These are phyloP conservation scores for Plasmopara viticola DNA, from an alignment of 352 stramenopile species.

Conservation along the genomic window DNA sequence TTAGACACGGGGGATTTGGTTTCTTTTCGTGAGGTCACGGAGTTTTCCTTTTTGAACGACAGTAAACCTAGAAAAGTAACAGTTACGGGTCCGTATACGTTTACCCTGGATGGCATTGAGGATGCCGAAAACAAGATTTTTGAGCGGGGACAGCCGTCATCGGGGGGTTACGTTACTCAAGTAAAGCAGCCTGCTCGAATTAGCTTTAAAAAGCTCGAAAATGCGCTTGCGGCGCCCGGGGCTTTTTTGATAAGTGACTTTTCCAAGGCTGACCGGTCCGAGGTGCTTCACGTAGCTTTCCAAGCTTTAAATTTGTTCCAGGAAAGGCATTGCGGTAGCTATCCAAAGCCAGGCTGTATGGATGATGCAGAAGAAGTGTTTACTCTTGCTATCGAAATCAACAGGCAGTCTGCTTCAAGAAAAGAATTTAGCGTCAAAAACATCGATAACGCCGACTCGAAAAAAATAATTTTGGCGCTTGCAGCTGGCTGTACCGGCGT, in stretches of 20 bases:
- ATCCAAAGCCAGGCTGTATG: slow-evolving; percentile 85
- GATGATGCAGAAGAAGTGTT: slow-evolving; percentile 86
- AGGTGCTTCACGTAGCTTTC: slow-evolving; percentile 88
- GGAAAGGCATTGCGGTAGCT: slow-evolving; percentile 56
- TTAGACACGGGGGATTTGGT: slow-evolving; percentile 96
- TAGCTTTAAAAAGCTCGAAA: slow-evolving; percentile 88
- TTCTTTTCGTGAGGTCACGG: slow-evolving; percentile 93
- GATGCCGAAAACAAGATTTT: slow-evolving; percentile 67
- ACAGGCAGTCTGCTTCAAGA: slow-evolving; percentile 62
- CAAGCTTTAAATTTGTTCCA: slow-evolving; percentile 85
- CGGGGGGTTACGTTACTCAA: slow-evolving; percentile 88
- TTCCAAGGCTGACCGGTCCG: slow-evolving; percentile 93
- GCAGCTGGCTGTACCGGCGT: slow-evolving; percentile 86
- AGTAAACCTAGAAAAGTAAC: slow-evolving; percentile 60
- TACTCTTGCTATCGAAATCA: slow-evolving; percentile 59
- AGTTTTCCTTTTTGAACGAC: slow-evolving; percentile 86
- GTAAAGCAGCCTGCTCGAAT: slow-evolving; percentile 94
- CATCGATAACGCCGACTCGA: slow-evolving; percentile 56
- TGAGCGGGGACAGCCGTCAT: slow-evolving; percentile 53
- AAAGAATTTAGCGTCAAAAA: slow-evolving; percentile 59
- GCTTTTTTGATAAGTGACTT: slow-evolving; percentile 98
- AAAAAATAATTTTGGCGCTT: slow-evolving; percentile 72
- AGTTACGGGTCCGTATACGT: slow-evolving; percentile 93
- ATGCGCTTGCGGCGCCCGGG: slow-evolving; percentile 83
- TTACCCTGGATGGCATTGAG: slow-evolving; percentile 88